Percentiles rank a stretch among this genome's conserved stretches.
Conservation (phyloP, 768 basidiomycete species). For the Phlebiopsis flavidoalba region DNA sequence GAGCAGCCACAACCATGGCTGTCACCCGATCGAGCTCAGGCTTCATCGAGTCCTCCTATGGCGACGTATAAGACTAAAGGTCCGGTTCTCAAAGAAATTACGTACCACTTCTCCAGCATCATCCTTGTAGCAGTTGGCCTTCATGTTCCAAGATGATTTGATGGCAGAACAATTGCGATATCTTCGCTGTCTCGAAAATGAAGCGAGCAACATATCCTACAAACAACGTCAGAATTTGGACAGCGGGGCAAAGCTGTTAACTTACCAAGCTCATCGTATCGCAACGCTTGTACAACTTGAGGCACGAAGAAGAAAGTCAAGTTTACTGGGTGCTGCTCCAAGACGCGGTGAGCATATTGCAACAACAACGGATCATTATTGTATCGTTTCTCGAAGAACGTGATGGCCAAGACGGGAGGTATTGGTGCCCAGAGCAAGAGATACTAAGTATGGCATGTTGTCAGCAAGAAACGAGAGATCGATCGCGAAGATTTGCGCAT, state of each 20-base stretch:
- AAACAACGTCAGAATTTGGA: neutral
- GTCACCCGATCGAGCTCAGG: slow-evolving; percentile 89
- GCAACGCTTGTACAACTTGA: slow-evolving; percentile 94
- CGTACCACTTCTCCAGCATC: slow-evolving; percentile 80
- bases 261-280: slow-evolving; percentile 83
- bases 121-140: slow-evolving; percentile 94
- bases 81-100: slow-evolving; percentile 5
- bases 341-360: slow-evolving; percentile 94
- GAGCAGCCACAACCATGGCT: slow-evolving; percentile 67
- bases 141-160: slow-evolving; percentile 99
- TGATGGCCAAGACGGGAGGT: slow-evolving; percentile 74
- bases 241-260: neutral
- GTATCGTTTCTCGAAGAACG: slow-evolving; percentile 83
- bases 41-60: slow-evolving; percentile 92
- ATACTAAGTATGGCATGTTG: slow-evolving; percentile 43
- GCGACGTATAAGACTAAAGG: neutral
- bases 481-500: neutral
- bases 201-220: slow-evolving; percentile 91
- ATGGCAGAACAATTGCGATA: slow-evolving; percentile 96
- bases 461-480: neutral
- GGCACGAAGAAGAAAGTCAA: slow-evolving; percentile 99
- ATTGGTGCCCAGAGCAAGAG: slow-evolving; percentile 87
- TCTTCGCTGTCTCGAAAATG: slow-evolving; percentile 95
- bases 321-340: slow-evolving; percentile 92
- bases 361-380: slow-evolving; percentile 79